Evolutionary conservation across 306 rosid genomes (phyloP), one percentile per base, ranked within the genome.

Genomic region (Pterocarpus santalinus): DNA sequence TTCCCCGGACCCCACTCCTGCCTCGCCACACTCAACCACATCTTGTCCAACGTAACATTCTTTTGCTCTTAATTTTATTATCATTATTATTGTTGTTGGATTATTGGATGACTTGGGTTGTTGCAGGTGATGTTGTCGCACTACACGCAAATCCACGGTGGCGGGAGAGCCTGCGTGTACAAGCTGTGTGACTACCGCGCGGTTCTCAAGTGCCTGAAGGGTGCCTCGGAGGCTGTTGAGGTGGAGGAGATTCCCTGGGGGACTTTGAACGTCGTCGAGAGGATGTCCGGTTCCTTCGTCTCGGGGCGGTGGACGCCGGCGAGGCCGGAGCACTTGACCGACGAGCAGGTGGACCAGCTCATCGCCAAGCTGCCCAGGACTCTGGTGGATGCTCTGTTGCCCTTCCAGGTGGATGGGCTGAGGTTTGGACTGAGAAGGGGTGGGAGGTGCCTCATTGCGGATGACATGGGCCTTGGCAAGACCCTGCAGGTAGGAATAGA

Each of bases 381-480:
- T 7, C 80, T 95, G 35, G 28, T 86, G n/a, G 78, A 87, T 55
- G 76, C 80, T 0, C 85, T 95, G 81, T 80, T 95, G 81, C 98
- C 99, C 83, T 95, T 95, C 82, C 99, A 93, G 65, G 75, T 82
- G 34, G 99, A 93, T 46, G 99, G 99, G 4, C 43, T 95, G 71
- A 86, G 88, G 80, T 95, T 91, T 65, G 93, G 96, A 17, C 83
- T 95, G 85, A 87, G 85, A 65, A 90, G 98, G 81, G 99, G 99
- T n/a, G 97, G 90, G 1, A 83, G 99, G 8, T 93, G 97, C 88
- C 97, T 95, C 60, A 95, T 95, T 76, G 98, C 97, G 0, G 99
- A 95, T 58, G 98, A 95, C 38, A 95, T 95, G 99, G 98, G 98
- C 51, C 97, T 95, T 16, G 99, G 99, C 41, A 95, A 95, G 77